These are phyloP conservation scores for Camillea tinctor DNA, from an alignment of 2,329 filamentous ascomycete species.

Conservation along the genomic window DNA sequence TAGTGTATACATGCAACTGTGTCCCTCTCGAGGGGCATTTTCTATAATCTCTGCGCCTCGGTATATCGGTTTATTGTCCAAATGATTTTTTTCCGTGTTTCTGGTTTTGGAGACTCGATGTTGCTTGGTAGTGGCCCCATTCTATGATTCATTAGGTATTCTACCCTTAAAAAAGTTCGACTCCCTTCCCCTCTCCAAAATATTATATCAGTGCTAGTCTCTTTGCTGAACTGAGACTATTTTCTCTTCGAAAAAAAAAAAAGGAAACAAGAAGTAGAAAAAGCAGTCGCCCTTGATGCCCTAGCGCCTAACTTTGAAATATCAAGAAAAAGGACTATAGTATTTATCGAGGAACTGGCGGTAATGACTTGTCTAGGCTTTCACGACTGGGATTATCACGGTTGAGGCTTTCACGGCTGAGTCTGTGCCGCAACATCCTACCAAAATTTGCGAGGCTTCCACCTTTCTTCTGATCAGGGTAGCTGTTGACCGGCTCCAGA, in stretches of 20 bases:
- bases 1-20: neutral
- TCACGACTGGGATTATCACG: constrained; percentile 56
- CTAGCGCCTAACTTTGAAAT: neutral
- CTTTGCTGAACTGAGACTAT: neutral
- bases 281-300: neutral
- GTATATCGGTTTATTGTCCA: neutral
- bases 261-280: neutral
- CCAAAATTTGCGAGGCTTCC: constrained; percentile 20
- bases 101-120: neutral
- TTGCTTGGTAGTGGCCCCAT: neutral
- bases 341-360: constrained; percentile 47
- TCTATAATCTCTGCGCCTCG: neutral
- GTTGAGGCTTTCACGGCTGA: constrained; percentile 57
- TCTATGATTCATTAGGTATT: neutral
- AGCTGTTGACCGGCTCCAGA: constrained; percentile 44
- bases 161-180: neutral
- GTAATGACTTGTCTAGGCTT: constrained; percentile 60
- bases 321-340: neutral
- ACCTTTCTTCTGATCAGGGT: constrained; percentile 32
- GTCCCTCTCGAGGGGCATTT: neutral
- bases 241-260: neutral
- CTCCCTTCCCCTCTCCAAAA: neutral
- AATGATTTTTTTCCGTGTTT: neutral
- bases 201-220: neutral
- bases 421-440: constrained; percentile 34